Evolutionary conservation across 2,329 filamentous ascomycete species (phyloP).

Genomic region (Graphilbum fragrans): DNA sequence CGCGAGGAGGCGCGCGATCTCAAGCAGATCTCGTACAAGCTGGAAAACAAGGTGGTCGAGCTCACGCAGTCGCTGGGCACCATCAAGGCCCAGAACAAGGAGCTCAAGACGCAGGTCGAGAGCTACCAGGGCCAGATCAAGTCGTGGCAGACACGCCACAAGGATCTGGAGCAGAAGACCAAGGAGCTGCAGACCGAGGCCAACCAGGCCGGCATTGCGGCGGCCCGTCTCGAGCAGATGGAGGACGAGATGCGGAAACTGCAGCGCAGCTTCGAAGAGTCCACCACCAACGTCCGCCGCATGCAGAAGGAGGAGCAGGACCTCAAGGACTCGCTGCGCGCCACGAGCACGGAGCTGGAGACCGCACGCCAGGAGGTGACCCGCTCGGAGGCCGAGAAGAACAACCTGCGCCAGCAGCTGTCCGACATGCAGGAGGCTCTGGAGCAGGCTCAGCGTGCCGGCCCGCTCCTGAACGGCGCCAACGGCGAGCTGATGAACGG

Average conservation of each 20-base stretch:
- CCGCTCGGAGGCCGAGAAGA: slow-evolving; percentile 74
- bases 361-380: slow-evolving; percentile 62
- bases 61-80: slow-evolving; percentile 86
- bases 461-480: slow-evolving; percentile 53
- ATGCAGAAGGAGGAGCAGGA: slow-evolving; percentile 89
- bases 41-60: slow-evolving; percentile 99
- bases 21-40: slow-evolving; percentile 98
- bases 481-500: slow-evolving; percentile 50
- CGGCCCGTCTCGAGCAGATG: slow-evolving; percentile 79
- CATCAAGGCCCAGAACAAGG: slow-evolving; percentile 91
- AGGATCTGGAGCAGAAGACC: slow-evolving; percentile 73
- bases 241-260: slow-evolving; percentile 93
- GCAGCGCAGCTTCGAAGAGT: slow-evolving; percentile 81
- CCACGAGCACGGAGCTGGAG: slow-evolving; percentile 72
- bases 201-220: slow-evolving; percentile 93
- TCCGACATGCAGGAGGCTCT: slow-evolving; percentile 85
- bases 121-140: slow-evolving; percentile 95
- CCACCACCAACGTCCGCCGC: slow-evolving; percentile 77
- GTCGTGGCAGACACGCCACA: slow-evolving; percentile 88
- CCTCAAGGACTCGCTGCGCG: slow-evolving; percentile 69
- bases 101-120: slow-evolving; percentile 74
- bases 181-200: slow-evolving; percentile 94
- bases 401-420: slow-evolving; percentile 75
- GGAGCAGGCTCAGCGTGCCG: slow-evolving; percentile 69
- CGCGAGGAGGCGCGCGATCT: slow-evolving; percentile 95